A percentile compares a stretch with the other conserved stretches of the same genome.
Evolutionary conservation across 345 rosid genomes (phyloP).

Genomic region (Boechera divaricarpa): DNA sequence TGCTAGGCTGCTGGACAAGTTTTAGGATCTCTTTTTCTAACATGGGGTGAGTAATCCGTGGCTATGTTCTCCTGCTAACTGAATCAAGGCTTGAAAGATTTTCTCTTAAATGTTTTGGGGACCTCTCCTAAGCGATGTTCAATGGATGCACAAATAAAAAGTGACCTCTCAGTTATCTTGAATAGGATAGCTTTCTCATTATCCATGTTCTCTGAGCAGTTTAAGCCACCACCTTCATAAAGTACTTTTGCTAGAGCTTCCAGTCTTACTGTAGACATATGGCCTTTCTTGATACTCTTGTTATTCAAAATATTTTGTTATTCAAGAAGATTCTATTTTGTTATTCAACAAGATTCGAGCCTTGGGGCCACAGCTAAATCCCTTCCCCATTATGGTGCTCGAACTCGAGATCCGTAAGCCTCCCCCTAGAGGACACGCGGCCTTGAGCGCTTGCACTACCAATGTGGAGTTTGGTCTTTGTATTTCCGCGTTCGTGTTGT

Average conservation of each 20-base stretch:
- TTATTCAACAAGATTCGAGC: background rate
- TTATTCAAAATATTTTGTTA: conserved; percentile 13
- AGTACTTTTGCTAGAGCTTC: background rate
- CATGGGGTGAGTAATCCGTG: conserved; percentile 24
- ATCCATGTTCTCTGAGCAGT: conserved; percentile 17
- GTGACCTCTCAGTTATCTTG: conserved; percentile 23
- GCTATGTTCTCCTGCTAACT: conserved; percentile 7
- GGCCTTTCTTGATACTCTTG: conserved; percentile 11
- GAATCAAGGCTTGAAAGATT: conserved; percentile 11
- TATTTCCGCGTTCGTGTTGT: conserved; percentile 11
- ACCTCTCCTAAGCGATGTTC: conserved; percentile 18
- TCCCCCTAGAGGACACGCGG: background rate
- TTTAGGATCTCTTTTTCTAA: conserved; percentile 35
- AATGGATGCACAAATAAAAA: conserved; percentile 7
- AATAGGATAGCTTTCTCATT: conserved; percentile 29
- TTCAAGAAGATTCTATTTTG: background rate
- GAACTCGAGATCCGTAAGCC: conserved; percentile 14
- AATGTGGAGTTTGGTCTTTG: conserved; percentile 14
- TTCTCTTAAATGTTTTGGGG: conserved; percentile 5
- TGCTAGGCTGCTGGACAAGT: conserved; percentile 37
- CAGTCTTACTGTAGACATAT: conserved; percentile 11
- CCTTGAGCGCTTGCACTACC: conserved; percentile 14
- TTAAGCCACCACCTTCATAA: conserved; percentile 17
- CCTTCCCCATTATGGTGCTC: conserved; percentile 21
- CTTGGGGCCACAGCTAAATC: conserved; percentile 1